Evolutionary conservation across 1,284 basidiomycete genomes (phyloP).

Genomic region (Amylostereum areolatum): DNA sequence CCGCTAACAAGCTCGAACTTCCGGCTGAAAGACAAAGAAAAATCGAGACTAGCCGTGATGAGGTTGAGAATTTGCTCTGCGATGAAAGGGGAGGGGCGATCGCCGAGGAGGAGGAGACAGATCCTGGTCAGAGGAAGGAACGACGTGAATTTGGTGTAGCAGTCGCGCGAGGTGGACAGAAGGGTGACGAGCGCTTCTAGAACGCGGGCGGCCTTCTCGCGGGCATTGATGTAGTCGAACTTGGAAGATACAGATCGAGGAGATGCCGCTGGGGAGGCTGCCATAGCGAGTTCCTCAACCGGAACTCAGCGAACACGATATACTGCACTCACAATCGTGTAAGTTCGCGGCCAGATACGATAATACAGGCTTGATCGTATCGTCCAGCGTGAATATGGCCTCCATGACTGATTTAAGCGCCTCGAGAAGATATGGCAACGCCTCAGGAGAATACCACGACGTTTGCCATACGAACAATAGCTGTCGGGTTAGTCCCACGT

Average conservation of each 20-base stretch:
- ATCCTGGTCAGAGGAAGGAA: slow-evolving; percentile 71
- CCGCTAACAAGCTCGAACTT: slow-evolving; percentile 76
- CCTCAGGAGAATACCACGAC: slow-evolving; percentile 60
- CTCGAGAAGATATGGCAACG: slow-evolving; percentile 50
- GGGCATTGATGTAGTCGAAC: slow-evolving; percentile 39
- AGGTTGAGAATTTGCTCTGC: slow-evolving; percentile 57
- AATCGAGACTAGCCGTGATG: slow-evolving; percentile 46
- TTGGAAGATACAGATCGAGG: slow-evolving; percentile 51
- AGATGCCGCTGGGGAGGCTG: slow-evolving; percentile 32
- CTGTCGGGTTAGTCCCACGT: slow-evolving; percentile 69
- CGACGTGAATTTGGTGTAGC: slow-evolving; percentile 58
- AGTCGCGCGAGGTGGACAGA: slow-evolving; percentile 40
- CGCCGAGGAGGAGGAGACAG: slow-evolving; percentile 65
- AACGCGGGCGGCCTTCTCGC: slow-evolving; percentile 58
- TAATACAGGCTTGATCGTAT: slow-evolving; percentile 78
- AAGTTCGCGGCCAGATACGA: slow-evolving; percentile 82
- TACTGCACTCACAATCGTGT: slow-evolving; percentile 51
- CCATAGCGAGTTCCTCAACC: slow-evolving; percentile 8
- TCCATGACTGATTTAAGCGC: slow-evolving; percentile 53
- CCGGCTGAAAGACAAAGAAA: slow-evolving; percentile 53
- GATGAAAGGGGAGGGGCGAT: slow-evolving; percentile 54
- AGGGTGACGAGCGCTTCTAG: slow-evolving; percentile 54
- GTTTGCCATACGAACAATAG: slow-evolving; percentile 79
- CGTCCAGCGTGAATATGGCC: slow-evolving; percentile 61
- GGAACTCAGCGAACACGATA: slow-evolving; percentile 4